Evolutionary conservation across 2,329 filamentous ascomycete genomes (phyloP).

Genomic region (Sporothrix dimorphospora): DNA sequence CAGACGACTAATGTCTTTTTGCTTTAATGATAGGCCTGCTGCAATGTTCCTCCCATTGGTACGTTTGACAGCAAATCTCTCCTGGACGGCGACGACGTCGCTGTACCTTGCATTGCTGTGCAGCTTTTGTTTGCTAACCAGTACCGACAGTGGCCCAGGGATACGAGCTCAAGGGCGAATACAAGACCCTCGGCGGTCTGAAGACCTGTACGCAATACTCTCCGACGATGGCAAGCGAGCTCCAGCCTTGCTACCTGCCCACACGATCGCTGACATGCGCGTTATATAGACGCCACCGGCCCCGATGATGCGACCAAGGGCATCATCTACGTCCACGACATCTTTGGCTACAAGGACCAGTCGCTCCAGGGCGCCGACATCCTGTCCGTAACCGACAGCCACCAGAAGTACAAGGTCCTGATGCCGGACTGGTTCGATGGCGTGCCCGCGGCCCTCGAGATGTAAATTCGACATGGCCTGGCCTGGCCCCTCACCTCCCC

Average conservation of each 20-base stretch:
- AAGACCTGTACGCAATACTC: constrained; percentile 50
- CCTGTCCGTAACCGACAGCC: constrained; percentile 57
- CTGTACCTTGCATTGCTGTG: neutral
- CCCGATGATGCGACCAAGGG: constrained; percentile 56
- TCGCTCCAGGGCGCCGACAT: constrained; percentile 72
- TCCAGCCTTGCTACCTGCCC: neutral
- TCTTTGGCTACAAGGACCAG: constrained; percentile 72
- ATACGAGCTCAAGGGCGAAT: constrained; percentile 51
- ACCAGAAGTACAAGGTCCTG: constrained; percentile 77
- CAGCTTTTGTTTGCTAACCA: neutral
- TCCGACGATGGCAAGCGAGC: neutral
- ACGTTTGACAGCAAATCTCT: neutral
- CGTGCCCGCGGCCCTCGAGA: constrained; percentile 60
- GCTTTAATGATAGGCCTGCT: constrained; percentile 41
- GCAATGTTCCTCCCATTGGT: constrained; percentile 51
- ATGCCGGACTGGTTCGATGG: constrained; percentile 92
- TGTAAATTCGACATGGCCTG: constrained; percentile 44
- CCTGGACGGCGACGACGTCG: neutral
- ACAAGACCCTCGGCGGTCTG: constrained; percentile 48
- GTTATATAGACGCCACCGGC: constrained; percentile 49
- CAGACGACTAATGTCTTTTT: constrained; percentile 7
- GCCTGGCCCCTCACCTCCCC: constrained; percentile 19
- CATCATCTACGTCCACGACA: constrained; percentile 66
- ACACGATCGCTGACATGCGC: neutral
- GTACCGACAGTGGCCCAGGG: constrained; percentile 41